phyloP scores from a whole-genome alignment of 257 asterid genomes.

The Eustoma russellianum region DNA sequence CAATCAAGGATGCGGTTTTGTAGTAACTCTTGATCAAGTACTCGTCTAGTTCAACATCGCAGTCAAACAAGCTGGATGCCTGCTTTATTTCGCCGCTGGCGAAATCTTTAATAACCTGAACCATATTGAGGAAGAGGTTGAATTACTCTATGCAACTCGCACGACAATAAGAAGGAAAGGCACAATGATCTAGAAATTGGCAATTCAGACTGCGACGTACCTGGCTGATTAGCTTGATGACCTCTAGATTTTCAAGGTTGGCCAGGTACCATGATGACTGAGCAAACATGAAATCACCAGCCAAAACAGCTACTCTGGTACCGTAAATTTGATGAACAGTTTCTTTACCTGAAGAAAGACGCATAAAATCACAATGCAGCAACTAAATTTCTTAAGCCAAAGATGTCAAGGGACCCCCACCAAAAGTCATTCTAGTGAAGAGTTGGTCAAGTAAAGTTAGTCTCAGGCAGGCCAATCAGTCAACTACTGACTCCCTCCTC shows the following conservation, averaged over 20 bases:
- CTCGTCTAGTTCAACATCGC: slow-evolving; percentile 74
- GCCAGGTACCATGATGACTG: slow-evolving; percentile 98
- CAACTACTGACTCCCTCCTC: too few relatives aligned
- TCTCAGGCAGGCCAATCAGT: too few relatives aligned
- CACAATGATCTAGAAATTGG: not conserved
- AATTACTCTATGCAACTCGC: not conserved
- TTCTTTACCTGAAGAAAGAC: slow-evolving; percentile 53
- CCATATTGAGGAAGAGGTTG: not conserved
- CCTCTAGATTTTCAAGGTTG: slow-evolving; percentile 89
- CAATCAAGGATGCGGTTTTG: slow-evolving; percentile 87
- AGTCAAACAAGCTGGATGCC: slow-evolving; percentile 78
- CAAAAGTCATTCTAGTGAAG: too few relatives aligned
- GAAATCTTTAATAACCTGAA: slow-evolving; percentile 89
- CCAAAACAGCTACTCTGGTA: slow-evolving; percentile 88
- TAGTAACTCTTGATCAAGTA: slow-evolving; percentile 85
- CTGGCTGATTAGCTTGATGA: slow-evolving; percentile 93
- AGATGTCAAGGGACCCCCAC: too few relatives aligned
- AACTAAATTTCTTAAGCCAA: too few relatives aligned
- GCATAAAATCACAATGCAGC: too few relatives aligned
- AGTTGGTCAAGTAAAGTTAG: too few relatives aligned
- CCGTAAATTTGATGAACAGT: slow-evolving; percentile 89
- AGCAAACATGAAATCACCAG: slow-evolving; percentile 98
- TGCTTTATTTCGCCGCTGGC: slow-evolving; percentile 98
- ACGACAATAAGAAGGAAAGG: not conserved
- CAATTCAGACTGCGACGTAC: slow-evolving; percentile 21